Evolutionary conservation across 371 early-diverging fungal species (phyloP).

Genomic region (Apophysomyces ossiformis): DNA sequence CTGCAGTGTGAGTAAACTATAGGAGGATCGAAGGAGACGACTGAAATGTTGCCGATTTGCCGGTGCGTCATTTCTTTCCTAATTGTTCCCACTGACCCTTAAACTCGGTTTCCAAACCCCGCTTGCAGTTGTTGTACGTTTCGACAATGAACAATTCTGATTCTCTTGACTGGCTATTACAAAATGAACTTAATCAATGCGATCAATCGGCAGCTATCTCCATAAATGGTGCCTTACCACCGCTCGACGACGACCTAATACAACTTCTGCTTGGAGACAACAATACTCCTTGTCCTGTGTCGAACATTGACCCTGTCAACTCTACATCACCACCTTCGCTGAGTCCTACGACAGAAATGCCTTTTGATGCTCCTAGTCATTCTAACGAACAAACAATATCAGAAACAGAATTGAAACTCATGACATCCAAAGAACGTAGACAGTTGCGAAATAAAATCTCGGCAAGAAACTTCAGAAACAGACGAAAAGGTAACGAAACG

Average conservation of each 20-base stretch:
- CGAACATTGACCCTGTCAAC: not conserved
- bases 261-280: not conserved
- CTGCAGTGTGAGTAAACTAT: too few species aligned
- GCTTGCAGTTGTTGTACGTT: too few species aligned
- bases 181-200: not conserved
- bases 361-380: not conserved
- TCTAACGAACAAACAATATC: slow-evolving; percentile 29
- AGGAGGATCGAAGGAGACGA: too few species aligned
- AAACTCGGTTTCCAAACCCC: too few species aligned
- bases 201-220: not conserved
- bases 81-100: not conserved
- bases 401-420: slow-evolving; percentile 20
- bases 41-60: too few species aligned
- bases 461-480: slow-evolving; percentile 32
- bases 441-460: slow-evolving; percentile 34
- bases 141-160: slow-evolving; percentile 1
- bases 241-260: not conserved
- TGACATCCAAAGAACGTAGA: slow-evolving; percentile 32
- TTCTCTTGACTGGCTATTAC: not conserved
- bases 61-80: not conserved
- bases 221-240: not conserved
- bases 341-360: slow-evolving; percentile 1
- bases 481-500: slow-evolving; percentile 25
- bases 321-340: not conserved
- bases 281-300: not conserved